Percentiles rank a stretch among this genome's conserved stretches.
Conservation (phyloP, 2,329 filamentous ascomycete genomes). For the Colletotrichum lini region DNA sequence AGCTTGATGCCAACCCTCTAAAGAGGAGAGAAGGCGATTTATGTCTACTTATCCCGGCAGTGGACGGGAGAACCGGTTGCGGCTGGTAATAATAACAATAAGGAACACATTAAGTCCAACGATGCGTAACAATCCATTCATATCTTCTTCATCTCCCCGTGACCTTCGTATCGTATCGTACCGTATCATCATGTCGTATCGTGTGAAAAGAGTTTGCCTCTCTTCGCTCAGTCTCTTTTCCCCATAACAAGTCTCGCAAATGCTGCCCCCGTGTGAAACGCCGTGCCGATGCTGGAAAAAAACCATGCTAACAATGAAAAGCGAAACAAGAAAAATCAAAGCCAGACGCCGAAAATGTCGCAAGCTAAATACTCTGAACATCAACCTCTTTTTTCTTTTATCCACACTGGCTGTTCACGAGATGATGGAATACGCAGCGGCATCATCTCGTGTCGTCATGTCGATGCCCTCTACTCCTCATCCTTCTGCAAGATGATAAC, state of each 20-base stretch:
- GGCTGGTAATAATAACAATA: neutral
- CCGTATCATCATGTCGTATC: neutral
- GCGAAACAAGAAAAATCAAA: neutral
- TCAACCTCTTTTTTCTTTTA: neutral
- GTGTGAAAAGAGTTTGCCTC: neutral
- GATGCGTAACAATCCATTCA: neutral
- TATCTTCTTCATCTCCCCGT: neutral
- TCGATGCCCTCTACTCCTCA: neutral
- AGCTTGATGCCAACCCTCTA: too few relatives aligned
- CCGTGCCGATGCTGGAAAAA: neutral
- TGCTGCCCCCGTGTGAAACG: constrained; percentile 1
- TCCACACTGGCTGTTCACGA: neutral
- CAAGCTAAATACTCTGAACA: neutral
- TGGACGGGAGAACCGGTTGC: neutral
- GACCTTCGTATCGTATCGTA: neutral
- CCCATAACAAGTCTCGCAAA: neutral
- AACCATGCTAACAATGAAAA: neutral
- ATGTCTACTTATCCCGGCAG: neutral
- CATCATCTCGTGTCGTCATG: neutral
- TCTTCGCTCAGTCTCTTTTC: neutral
- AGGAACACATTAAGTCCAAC: neutral
- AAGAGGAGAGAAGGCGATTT: too few relatives aligned
- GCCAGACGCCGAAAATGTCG: neutral
- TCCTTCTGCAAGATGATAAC: neutral
- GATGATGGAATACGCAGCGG: neutral